Base-by-base conservation (phyloP, 352 stramenopile species). In the Pythium phragmitis region DNA sequence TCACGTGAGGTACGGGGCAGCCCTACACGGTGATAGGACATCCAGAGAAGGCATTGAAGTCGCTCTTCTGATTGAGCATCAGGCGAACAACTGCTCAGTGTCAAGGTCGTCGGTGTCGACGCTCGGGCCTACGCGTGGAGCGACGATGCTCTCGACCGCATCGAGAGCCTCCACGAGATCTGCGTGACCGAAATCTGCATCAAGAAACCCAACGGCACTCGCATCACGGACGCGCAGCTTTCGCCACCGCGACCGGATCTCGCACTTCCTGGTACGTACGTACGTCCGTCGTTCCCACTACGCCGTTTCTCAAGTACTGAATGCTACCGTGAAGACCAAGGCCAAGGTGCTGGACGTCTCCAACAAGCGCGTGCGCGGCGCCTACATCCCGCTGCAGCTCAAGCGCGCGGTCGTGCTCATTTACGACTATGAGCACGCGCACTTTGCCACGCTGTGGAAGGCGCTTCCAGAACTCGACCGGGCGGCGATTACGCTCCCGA, bases 121-220 rank as follows among this genome's bases (percentile, higher is more conserved):
- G 19, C 13, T 16, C 41, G 36, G 7, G 7, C 42, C n/a, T 62
- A 54, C 28, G 28, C 28, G 42, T 62, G 55, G 55, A 34, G 26
- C 16, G 45, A 45, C 23, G 23, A 28, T 6, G 55, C 55, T 17
- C 45, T 62, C 42, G 55, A 52, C 42, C 55, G 55, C 7, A 16
- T 62, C 17, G 28, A 62, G 43, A 7, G 9, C 16, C 7, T 62
- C 16, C 37, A 62, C 30, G 55, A 62, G 55, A 62, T 62, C 33
- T 30, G 19, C 33, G 26, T 62, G n/a, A 37, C 54, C 28, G 19
- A 53, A 30, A 43, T 62, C 23, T 62, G 55, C 16, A 30, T 62
- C 42, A 62, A 62, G 55, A 62, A 62, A 50, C 26, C 28, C 26
- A 26, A 53, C 43, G 42, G 55, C 6, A 36, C 26, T n/a, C 55